Conservation (phyloP, 176 grass and related monocot species). For the Panicum miliaceum region DNA sequence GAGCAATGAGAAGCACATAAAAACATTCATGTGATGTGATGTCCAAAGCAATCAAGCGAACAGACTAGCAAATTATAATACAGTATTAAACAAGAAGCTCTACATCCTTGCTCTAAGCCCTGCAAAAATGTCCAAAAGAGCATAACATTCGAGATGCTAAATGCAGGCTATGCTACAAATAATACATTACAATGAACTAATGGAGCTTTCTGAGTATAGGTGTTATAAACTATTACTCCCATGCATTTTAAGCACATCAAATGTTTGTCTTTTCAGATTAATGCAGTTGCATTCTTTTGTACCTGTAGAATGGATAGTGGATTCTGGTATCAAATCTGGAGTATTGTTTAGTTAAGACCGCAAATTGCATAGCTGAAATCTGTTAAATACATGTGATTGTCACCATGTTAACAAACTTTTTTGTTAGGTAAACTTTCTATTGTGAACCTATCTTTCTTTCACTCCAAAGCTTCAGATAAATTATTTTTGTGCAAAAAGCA, state of each 20-base stretch:
- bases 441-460: too few relatives aligned
- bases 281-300: neutral
- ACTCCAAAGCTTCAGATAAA: too few relatives aligned
- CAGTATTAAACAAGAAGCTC: too few relatives aligned
- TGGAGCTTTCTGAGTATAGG: neutral
- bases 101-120: neutral
- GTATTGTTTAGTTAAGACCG: neutral
- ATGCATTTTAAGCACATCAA: too few relatives aligned
- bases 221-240: neutral
- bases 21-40: neutral
- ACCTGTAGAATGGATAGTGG: neutral
- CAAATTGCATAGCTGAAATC: neutral
- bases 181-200: neutral
- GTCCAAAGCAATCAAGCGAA: neutral
- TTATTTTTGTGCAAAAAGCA: too few relatives aligned
- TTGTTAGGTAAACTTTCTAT: neutral
- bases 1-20: neutral
- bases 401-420: neutral
- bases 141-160: neutral
- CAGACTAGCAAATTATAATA: neutral
- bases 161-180: neutral
- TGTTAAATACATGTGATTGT: neutral
- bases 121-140: neutral
- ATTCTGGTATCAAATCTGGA: neutral
- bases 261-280: neutral